Evolutionary conservation across 2,329 filamentous ascomycete species (phyloP), one percentile per base, ranked within the genome.

Genomic region (Amylocarpus encephaloides): DNA sequence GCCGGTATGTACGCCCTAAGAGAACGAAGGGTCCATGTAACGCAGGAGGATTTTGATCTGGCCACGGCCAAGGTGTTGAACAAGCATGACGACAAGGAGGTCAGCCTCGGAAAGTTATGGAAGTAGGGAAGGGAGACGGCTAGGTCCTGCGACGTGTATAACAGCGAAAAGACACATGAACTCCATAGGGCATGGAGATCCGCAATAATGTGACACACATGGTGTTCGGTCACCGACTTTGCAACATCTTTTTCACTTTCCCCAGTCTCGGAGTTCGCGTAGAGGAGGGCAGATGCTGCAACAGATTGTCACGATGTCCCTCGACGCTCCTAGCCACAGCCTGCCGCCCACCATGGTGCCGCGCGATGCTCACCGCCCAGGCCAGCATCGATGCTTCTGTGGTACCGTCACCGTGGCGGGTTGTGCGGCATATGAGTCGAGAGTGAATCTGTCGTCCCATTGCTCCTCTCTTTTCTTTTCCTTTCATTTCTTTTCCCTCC

Each of bases 21-120:
- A 62, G 93, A 98, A 74, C 79, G 93, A 67, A 84, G 93, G 72
- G 92, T 98, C 52, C 93, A 98, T 69, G 93, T 98, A 59, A 98
- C 93, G 34, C 93, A 98, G 70, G 93, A 98, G 72, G 93, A 98
- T 72, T 98, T 98, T 69, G 93, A 98, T 70, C 79, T 98, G 56
- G 93, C 93, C 32, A 98, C 93, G 6, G 93, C 93, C 68, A 98
- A 98, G 86, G 92, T 98, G 54, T 80, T 98, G 68, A 97, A 98
- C 82, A 97, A 96, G 79, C 93, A 97, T 69, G 93, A 97, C 66
- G 93, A 98, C 71, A 97, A 97, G 80, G 91, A 95, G 69, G 87
- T 90, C 62, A 90, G 85, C 66, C 76, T 95, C 64, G 86, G 85
- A 67, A 95, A 95, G 74, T 75, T 95, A 65, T 95, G 83, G 82